Percentiles rank a stretch among this genome's conserved stretches.
These are phyloP conservation scores for Wilcoxina mikolae DNA, from an alignment of 495 filamentous ascomycete species.

Conservation along the genomic window DNA sequence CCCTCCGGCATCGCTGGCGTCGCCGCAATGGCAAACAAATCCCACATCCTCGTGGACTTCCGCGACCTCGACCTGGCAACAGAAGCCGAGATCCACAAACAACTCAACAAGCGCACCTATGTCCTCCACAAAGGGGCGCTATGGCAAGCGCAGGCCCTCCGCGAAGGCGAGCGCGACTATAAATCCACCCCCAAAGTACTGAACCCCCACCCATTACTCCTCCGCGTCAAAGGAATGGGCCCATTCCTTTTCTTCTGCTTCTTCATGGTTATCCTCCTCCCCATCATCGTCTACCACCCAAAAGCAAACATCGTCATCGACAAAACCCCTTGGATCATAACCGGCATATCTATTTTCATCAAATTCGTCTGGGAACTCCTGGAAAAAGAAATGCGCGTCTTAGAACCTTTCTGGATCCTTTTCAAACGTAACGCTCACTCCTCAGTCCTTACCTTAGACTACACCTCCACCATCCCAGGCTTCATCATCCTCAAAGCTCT, in stretches of 20 bases:
- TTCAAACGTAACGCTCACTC: constrained; percentile 46
- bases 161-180: constrained; percentile 20
- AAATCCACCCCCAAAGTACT: constrained; percentile 33
- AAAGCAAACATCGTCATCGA: constrained; percentile 40
- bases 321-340: constrained; percentile 49
- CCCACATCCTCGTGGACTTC: constrained; percentile 61
- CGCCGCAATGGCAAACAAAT: constrained; percentile 55
- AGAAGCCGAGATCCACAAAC: constrained; percentile 49
- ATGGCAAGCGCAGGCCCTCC: constrained; percentile 39
- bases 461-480: constrained; percentile 54
- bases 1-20: constrained; percentile 61
- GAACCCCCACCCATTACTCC: constrained; percentile 56
- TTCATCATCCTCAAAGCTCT: constrained; percentile 45
- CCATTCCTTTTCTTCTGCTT: constrained; percentile 40
- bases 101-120: constrained; percentile 48
- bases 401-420: constrained; percentile 60
- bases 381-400: constrained; percentile 57
- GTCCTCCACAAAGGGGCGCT: constrained; percentile 53
- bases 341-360: constrained; percentile 45
- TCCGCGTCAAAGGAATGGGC: constrained; percentile 43
- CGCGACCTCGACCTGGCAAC: constrained; percentile 52
- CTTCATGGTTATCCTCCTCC: constrained; percentile 34
- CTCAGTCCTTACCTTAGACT: constrained; percentile 52
- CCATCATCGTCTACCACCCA: constrained; percentile 42
- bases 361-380: constrained; percentile 54